Percentiles rank a stretch among this genome's conserved stretches.
These are phyloP conservation scores for Diaporthe caulivora DNA, from an alignment of 2,329 filamentous ascomycete species.

Conservation along the genomic window DNA sequence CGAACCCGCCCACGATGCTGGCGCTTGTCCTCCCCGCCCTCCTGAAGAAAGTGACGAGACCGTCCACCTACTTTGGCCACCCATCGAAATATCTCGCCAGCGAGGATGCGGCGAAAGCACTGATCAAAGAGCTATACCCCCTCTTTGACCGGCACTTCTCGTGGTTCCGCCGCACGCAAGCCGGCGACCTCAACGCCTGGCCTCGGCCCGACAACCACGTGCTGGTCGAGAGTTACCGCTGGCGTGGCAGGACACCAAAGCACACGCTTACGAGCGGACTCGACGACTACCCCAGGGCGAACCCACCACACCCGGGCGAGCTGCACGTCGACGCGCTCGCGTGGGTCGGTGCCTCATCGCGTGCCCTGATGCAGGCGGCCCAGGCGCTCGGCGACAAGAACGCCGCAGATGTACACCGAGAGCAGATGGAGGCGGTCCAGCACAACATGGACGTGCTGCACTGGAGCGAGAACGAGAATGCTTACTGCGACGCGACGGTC, in stretches of 20 bases:
- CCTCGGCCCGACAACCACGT: conserved; percentile 25
- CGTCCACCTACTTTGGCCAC: conserved; percentile 72
- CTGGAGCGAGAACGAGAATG: conserved; percentile 81
- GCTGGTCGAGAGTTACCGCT: conserved; percentile 86
- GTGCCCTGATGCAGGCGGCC: conserved; percentile 82
- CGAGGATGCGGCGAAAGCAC: conserved; percentile 71
- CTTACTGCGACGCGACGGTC: conserved; percentile 90
- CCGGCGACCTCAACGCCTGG: conserved; percentile 77
- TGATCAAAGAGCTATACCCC: conserved; percentile 81
- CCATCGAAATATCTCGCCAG: conserved; percentile 45
- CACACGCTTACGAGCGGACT: conserved; percentile 90
- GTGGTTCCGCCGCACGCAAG: conserved; percentile 91
- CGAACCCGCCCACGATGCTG: conserved; percentile 85
- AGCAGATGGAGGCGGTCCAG: conserved; percentile 78
- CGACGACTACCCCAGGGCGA: conserved; percentile 90
- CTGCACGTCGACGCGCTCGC: conserved; percentile 90
- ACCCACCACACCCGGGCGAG: conserved; percentile 93
- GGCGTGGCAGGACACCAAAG: conserved; percentile 85
- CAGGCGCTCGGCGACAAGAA: conserved; percentile 77
- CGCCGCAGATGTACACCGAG: conserved; percentile 80
- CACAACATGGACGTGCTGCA: conserved; percentile 89
- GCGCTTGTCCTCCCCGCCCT: conserved; percentile 87
- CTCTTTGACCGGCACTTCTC: conserved; percentile 87
- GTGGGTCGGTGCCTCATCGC: conserved; percentile 93
- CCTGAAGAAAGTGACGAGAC: conserved; percentile 76